Percentiles rank a stretch among this genome's conserved stretches.
These are phyloP conservation scores for Oleoguttula mirabilis DNA, from an alignment of 495 filamentous ascomycete genomes.

Conservation along the genomic window DNA sequence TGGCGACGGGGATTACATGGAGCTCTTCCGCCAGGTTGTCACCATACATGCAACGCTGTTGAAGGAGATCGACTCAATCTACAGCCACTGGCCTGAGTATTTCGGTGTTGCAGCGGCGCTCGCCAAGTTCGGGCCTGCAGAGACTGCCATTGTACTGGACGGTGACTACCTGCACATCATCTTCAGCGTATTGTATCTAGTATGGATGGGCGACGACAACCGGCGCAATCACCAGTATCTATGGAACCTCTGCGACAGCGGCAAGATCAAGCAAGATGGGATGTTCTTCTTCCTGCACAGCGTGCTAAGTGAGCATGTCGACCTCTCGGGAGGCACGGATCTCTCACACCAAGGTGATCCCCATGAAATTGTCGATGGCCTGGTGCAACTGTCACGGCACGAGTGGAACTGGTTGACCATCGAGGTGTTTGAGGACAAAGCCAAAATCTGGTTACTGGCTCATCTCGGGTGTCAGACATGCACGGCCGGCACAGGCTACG, in stretches of 20 bases:
- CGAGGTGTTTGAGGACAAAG: too few species aligned
- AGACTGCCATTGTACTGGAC: slow-evolving; percentile 2
- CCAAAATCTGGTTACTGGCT: background rate
- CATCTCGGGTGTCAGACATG: background rate
- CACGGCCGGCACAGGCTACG: background rate
- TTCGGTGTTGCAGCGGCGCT: too few species aligned
- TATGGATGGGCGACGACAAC: background rate
- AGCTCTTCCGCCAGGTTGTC: too few species aligned
- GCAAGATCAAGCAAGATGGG: background rate
- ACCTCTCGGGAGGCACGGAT: background rate
- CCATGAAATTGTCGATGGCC: background rate
- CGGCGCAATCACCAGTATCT: background rate
- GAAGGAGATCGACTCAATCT: too few species aligned
- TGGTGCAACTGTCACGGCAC: background rate
- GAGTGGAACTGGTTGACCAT: too few species aligned
- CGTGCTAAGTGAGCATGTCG: background rate
- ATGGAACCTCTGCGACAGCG: too few species aligned
- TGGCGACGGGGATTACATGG: too few species aligned
- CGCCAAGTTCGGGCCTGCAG: too few species aligned
- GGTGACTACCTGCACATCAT: background rate
- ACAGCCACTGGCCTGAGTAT: too few species aligned
- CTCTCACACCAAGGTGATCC: background rate
- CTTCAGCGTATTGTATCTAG: slow-evolving; percentile 1
- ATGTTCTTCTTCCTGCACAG: too few species aligned
- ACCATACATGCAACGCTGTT: too few species aligned